phyloP scores from a whole-genome alignment of 306 rosid genomes.

The Fragaria vesca region DNA sequence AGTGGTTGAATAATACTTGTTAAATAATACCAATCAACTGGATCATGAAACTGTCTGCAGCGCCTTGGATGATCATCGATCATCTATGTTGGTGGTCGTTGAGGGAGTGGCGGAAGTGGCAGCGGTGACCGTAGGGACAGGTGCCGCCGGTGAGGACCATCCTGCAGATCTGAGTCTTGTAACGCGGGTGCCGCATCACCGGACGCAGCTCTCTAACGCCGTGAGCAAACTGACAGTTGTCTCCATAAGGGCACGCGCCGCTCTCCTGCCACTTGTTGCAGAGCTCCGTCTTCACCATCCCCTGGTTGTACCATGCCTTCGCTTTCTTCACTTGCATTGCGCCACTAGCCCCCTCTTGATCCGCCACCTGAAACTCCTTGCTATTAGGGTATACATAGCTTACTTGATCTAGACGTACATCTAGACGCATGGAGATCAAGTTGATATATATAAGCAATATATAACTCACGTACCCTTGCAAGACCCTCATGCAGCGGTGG shows the following conservation, averaged over 20 bases:
- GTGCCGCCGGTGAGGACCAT: constrained; percentile 69
- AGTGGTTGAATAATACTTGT: not conserved
- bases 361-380: not conserved
- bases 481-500: constrained; percentile 1
- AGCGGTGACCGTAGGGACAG: constrained; percentile 91
- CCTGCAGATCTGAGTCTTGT: constrained; percentile 92
- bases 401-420: not conserved
- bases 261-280: constrained; percentile 95
- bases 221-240: constrained; percentile 84
- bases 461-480: not conserved
- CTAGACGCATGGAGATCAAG: not conserved
- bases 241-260: constrained; percentile 78
- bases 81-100: constrained; percentile 40
- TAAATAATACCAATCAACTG: not conserved
- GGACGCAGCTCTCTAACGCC: constrained; percentile 90
- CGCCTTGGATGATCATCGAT: not conserved
- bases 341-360: not conserved
- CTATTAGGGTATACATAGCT: no score
- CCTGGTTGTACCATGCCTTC: constrained; percentile 71
- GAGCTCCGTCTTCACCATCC: constrained; percentile 89
- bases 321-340: constrained; percentile 43
- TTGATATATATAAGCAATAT: not conserved
- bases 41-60: not conserved
- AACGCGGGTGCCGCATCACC: constrained; percentile 90
- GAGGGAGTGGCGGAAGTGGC: constrained; percentile 96